A percentile compares a stretch with the other conserved stretches of the same genome.
These are phyloP conservation scores for Ogataea pini DNA, from an alignment of 805 yeast genomes.

Conservation along the genomic window DNA sequence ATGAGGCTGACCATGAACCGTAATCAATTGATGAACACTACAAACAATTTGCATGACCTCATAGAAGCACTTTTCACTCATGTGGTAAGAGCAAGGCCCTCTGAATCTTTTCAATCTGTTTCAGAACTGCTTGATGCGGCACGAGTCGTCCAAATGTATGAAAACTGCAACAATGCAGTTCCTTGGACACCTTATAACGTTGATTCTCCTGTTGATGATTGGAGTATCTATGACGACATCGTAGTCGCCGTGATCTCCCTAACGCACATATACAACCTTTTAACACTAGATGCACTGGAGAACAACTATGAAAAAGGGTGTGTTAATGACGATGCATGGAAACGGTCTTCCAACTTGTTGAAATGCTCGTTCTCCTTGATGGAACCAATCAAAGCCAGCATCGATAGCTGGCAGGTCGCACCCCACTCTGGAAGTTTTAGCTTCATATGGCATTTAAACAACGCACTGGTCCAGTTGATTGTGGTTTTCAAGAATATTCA, in stretches of 20 bases:
- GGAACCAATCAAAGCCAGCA: slow-evolving; percentile 16
- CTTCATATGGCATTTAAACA: slow-evolving; percentile 20
- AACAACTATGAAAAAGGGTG: slow-evolving; percentile 8
- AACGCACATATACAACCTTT: slow-evolving; percentile 17
- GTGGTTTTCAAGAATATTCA: slow-evolving; percentile 27
- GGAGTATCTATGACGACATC: slow-evolving; percentile 32
- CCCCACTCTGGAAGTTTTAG: slow-evolving; percentile 12
- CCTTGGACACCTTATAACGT: slow-evolving; percentile 25
- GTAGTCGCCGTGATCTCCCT: slow-evolving; percentile 21
- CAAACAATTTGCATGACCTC: slow-evolving; percentile 26
- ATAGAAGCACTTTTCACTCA: slow-evolving; percentile 26
- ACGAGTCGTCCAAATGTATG: slow-evolving; percentile 10
- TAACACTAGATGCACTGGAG: slow-evolving; percentile 21
- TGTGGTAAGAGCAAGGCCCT: not conserved
- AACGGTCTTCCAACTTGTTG: slow-evolving; percentile 24
- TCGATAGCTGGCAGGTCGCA: not conserved
- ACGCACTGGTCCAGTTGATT: slow-evolving; percentile 25
- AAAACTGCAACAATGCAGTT: not conserved
- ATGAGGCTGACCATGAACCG: slow-evolving; percentile 19
- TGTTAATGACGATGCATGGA: slow-evolving; percentile 26
- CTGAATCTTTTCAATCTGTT: not conserved
- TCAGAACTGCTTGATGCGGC: slow-evolving; percentile 17
- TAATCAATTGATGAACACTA: slow-evolving; percentile 26
- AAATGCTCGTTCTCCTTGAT: slow-evolving; percentile 24
- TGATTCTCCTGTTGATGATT: not conserved